Percentiles rank a stretch among this genome's conserved stretches.
Conservation (phyloP, 176 grass and related monocot species). For the Aegilops speltoides region DNA sequence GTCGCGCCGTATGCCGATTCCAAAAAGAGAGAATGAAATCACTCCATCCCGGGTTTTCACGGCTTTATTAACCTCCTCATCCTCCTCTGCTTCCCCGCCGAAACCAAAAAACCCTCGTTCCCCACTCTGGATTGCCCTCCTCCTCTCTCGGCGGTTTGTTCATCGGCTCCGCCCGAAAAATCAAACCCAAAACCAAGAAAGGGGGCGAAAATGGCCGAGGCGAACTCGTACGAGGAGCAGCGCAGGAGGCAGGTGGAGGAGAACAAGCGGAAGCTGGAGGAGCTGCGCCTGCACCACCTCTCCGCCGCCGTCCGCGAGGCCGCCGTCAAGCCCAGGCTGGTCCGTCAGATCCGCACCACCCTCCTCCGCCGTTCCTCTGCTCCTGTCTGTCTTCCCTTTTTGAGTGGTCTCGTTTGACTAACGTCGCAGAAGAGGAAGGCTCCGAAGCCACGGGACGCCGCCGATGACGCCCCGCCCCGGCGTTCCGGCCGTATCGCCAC, state of each 20-base stretch:
- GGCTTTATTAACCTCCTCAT: no score
- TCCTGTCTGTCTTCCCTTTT: background rate
- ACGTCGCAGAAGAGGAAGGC: constrained; percentile 57
- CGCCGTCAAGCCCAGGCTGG: constrained; percentile 53
- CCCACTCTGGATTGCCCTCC: background rate
- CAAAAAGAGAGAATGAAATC: background rate
- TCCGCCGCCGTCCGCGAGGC: constrained; percentile 59
- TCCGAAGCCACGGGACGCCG: background rate
- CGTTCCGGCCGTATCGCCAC: constrained; percentile 60
- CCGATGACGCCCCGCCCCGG: background rate
- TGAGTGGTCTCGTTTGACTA: background rate
- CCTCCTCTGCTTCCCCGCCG: background rate
- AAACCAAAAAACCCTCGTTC: background rate
- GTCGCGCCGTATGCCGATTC: no score
- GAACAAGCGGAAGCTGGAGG: constrained; percentile 85
- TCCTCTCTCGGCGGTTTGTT: background rate
- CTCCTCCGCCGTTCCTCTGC: background rate
- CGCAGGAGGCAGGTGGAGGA: constrained; percentile 70
- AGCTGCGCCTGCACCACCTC: constrained; percentile 76
- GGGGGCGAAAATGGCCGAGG: constrained; percentile 30
- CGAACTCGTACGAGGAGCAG: constrained; percentile 64
- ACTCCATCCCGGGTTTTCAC: no score
- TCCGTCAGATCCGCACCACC: background rate
- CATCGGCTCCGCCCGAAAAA: background rate
- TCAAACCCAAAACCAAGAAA: background rate